Base-by-base conservation (phyloP, 129 eudicot genomes). In the Tagetes patula region DNA sequence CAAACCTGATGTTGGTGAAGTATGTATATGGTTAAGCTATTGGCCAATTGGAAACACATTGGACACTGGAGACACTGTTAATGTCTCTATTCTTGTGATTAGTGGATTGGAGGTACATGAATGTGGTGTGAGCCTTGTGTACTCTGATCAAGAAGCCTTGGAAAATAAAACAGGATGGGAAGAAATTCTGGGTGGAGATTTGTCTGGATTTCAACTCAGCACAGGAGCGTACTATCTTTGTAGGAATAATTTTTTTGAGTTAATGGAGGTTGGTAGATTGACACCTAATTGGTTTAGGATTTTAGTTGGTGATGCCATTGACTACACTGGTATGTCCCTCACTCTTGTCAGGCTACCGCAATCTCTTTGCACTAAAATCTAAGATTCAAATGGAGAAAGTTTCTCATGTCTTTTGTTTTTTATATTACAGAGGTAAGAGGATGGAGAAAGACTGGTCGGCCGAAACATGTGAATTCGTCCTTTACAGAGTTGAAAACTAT, bases 81-180 rank as follows among this genome's bases (percentile, higher is more conserved):
- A 0, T 12, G 63, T 81, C 8, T 60, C 80, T 52, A 75, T 76
- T 3, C 10, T 6, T 37, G 69, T 71, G 43, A 56, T 52, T 3
- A 67, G 43, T 1, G 72, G 72, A 34, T 41, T 75, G n/a, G 34
- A 14, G 68, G 73, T 81, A 11, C 71, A 53, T 0, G 74, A 76
- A 37, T 62, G 69, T 55, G 73, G 84, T 5, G 76, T 60, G 0
- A 75, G 52, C 49, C 54, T 81, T 49, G 85, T 76, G 58, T 81
- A 76, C 40, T 34, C 13, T 20, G 71, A 76, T 20, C 40, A 68
- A 0, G 71, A 31, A 8, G 8, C 2, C 46, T 9, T 1, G 13
- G 74, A 50, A n/a, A 36, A 50, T 50, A 50, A 49, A 12, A 69
- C 3, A 0, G 47, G 36, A 0, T 39, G 30, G 2, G 52, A 1